Evolutionary conservation across 139 green algal species (phyloP).

Genomic region (Micractinium sp.): DNA sequence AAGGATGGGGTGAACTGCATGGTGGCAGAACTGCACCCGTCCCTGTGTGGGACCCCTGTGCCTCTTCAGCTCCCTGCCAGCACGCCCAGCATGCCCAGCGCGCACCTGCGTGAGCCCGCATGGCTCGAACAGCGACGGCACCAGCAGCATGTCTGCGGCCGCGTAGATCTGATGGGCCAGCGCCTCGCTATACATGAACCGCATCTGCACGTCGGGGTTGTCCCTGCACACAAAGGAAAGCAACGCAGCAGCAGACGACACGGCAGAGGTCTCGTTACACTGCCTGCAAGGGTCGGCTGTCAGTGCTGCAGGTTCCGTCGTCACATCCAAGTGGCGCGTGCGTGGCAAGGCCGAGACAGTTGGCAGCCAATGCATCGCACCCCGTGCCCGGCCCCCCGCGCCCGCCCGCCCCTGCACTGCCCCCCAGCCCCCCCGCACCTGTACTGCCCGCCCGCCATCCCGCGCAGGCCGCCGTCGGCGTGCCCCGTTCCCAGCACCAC

Average conservation of each 20-base stretch:
- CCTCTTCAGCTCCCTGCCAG: not conserved
- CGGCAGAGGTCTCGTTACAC: too few species aligned
- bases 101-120: slow-evolving; percentile 94
- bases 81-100: not conserved
- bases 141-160: slow-evolving; percentile 90
- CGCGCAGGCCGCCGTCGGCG: slow-evolving; percentile 57
- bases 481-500: too few species aligned
- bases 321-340: too few species aligned
- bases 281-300: too few species aligned
- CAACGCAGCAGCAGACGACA: not conserved
- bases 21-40: too few species aligned
- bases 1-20: not conserved
- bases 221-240: not conserved
- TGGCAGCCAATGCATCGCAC: too few species aligned
- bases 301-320: too few species aligned
- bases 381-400: too few species aligned
- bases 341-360: too few species aligned
- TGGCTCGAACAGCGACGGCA: slow-evolving; percentile 97
- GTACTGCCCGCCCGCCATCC: slow-evolving; percentile 74
- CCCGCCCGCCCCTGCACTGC: too few species aligned
- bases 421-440: slow-evolving; percentile 10
- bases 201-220: slow-evolving; percentile 52
- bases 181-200: slow-evolving; percentile 83
- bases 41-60: too few species aligned
- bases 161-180: slow-evolving; percentile 92